These are phyloP conservation scores for Colletotrichum ledebouriae DNA, from an alignment of 2,329 filamentous ascomycete species.

Conservation along the genomic window DNA sequence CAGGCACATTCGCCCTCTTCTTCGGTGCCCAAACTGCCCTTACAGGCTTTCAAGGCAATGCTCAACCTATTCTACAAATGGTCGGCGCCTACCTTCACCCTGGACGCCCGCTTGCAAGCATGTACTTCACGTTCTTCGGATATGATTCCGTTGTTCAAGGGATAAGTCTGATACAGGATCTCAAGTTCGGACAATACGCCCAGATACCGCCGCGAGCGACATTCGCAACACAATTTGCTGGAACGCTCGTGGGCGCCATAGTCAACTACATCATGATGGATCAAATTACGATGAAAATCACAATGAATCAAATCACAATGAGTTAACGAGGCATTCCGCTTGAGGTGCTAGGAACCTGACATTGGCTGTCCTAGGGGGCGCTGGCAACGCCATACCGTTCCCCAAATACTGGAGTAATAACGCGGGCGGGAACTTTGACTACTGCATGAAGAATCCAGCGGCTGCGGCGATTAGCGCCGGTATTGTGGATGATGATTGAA, in stretches of 20 bases:
- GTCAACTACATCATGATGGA: slow-evolving; percentile 61
- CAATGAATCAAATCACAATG: slow-evolving; percentile 19
- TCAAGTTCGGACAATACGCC: slow-evolving; percentile 53
- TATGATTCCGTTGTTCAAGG: slow-evolving; percentile 51
- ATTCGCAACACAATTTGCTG: slow-evolving; percentile 54
- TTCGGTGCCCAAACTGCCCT: slow-evolving; percentile 55
- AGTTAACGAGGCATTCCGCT: slow-evolving; percentile 56
- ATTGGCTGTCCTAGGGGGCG: slow-evolving; percentile 44
- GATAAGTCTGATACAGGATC: slow-evolving; percentile 46
- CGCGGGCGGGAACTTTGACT: background rate
- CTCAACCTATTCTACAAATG: slow-evolving; percentile 58
- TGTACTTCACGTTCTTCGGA: slow-evolving; percentile 57
- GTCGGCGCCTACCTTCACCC: slow-evolving; percentile 61
- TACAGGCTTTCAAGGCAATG: slow-evolving; percentile 56
- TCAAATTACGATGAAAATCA: slow-evolving; percentile 51
- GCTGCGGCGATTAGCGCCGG: slow-evolving; percentile 1
- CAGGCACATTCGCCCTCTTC: slow-evolving; percentile 54
- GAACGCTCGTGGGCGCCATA: slow-evolving; percentile 55
- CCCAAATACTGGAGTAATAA: background rate
- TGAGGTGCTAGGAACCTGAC: slow-evolving; percentile 52
- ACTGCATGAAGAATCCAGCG: background rate
- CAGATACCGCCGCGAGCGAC: slow-evolving; percentile 19
- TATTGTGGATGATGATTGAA: background rate
- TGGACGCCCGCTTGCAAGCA: slow-evolving; percentile 54
- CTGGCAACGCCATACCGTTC: background rate